Evolutionary conservation across 2,329 filamentous ascomycete genomes (phyloP), one percentile per base, ranked within the genome.

Genomic region (Knufia fluminis): DNA sequence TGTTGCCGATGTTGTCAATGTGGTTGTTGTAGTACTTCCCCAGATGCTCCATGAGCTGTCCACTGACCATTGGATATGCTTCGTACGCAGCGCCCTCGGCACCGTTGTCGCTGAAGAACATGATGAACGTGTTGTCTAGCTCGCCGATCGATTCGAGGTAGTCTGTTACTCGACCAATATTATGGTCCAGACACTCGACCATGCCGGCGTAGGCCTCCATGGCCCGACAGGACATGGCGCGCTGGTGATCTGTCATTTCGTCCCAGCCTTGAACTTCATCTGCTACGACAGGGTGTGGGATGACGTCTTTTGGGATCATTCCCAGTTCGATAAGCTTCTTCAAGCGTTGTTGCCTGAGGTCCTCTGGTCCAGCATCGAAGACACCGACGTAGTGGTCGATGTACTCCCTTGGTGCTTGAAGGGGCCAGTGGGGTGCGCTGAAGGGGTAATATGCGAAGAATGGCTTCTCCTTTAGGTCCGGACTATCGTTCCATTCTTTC

Each of bases 201-300:
- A 75, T 75, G 3, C 62, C 73, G 4, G 73, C 72, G 49, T 71
- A 75, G 3, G 68, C 67, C 46, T 76, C 73, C 72, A 75, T 76
- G 0, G 70, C 64, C 12, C 68, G 68, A 35, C 61, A 60, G 1
- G 69, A 73, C 40, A 68, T 66, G 6, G 61, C 62, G 48, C 65
- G 64, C 50, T 73, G 65, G 19, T 66, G 61, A 2, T 59, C 47
- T 1, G 59, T 59, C 58, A 73, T 57, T 10, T 68, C 64, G 2
- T 62, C 60, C 71, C 71, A 74, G 7, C 62, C 56, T 52, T 62
- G 66, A 2, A 67, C 64, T 48, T 70, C 68, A 35, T 68, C 66
- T 0, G 68, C 67, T 1, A 71, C 64, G 2, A 73, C 67, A 0
- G 65, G 64, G 50, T 71, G 68, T 0, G 71, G 66, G 35, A 66